phyloP scores from a whole-genome alignment of 2,329 filamentous ascomycete species.

The Microsporum ferrugineum region DNA sequence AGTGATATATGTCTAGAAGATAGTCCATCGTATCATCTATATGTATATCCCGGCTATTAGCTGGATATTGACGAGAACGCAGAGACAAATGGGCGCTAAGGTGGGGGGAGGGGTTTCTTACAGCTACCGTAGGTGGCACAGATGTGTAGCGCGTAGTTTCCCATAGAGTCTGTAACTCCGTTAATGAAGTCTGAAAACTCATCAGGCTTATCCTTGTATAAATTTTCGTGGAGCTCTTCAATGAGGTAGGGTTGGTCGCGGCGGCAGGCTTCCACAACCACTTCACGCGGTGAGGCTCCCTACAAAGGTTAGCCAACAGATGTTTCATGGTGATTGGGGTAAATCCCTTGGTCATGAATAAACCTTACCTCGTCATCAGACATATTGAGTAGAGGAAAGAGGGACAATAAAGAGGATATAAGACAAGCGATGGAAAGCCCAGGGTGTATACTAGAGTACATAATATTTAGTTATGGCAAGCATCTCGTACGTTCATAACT shows the following conservation, averaged over 20 bases:
- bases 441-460: too few species aligned
- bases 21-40: constrained; percentile 39
- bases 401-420: not conserved
- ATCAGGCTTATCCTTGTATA: constrained; percentile 45
- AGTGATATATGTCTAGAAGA: constrained; percentile 38
- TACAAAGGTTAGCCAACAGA: constrained; percentile 27
- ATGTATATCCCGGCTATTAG: not conserved
- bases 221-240: constrained; percentile 53
- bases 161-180: constrained; percentile 70
- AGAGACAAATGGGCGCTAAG: not conserved
- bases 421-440: not conserved
- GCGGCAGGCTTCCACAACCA: constrained; percentile 83
- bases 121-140: constrained; percentile 78
- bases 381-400: constrained; percentile 21
- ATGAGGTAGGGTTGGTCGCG: constrained; percentile 85
- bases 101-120: constrained; percentile 36
- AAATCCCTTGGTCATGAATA: not conserved
- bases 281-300: constrained; percentile 76
- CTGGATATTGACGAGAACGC: not conserved
- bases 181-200: constrained; percentile 72
- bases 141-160: constrained; percentile 80
- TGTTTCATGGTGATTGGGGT: constrained; percentile 7
- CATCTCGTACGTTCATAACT: too few species aligned
- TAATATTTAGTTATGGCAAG: too few species aligned
- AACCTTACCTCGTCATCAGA: constrained; percentile 33